These are phyloP conservation scores for Candida manassasensis DNA, from an alignment of 805 yeast genomes.

Conservation along the genomic window DNA sequence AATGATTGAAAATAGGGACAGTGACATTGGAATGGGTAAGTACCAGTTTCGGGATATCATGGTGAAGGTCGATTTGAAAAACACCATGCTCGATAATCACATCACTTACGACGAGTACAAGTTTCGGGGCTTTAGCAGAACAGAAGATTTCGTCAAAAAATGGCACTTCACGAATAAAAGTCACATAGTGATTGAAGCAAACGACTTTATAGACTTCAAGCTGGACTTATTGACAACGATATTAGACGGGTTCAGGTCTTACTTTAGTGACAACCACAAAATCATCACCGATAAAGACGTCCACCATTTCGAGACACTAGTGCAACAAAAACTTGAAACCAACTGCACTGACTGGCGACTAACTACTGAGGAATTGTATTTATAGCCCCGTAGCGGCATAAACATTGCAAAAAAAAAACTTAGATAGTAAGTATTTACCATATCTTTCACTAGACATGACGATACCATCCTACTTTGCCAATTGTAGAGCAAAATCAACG, in stretches of 20 bases:
- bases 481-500: too few species aligned
- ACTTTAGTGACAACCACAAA: neutral
- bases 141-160: slow-evolving; percentile 1
- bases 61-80: slow-evolving; percentile 5
- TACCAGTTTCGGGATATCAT: neutral
- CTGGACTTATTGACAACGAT: slow-evolving; percentile 7
- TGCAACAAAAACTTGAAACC: neutral
- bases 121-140: neutral
- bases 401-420: too few species aligned
- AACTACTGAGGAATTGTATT: neutral
- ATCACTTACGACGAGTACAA: slow-evolving; percentile 10
- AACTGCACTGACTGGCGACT: neutral
- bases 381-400: too few species aligned
- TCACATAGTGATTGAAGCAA: slow-evolving; percentile 8
- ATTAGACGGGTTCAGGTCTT: neutral
- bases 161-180: slow-evolving; percentile 6
- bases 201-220: slow-evolving; percentile 12
- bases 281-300: neutral
- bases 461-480: too few species aligned
- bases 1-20: neutral
- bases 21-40: neutral
- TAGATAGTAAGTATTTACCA: too few species aligned
- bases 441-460: too few species aligned
- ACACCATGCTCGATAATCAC: neutral
- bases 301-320: slow-evolving; percentile 5